These are phyloP conservation scores for Phyllosticta paracitricarpa DNA, from an alignment of 2,329 filamentous ascomycete species.

Conservation along the genomic window DNA sequence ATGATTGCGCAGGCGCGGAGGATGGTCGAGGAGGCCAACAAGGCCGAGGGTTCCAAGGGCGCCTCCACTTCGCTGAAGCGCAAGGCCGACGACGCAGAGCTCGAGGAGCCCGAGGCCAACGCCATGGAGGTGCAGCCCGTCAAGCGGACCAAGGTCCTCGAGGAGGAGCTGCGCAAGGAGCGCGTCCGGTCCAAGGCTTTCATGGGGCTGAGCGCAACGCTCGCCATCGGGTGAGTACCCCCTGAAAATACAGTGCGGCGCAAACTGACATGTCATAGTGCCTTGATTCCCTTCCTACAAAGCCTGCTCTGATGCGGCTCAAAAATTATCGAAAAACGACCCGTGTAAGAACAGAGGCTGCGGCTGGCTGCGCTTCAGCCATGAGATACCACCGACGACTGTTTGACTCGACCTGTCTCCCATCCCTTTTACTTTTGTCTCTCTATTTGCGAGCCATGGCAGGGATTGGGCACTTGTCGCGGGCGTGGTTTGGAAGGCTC, in stretches of 20 bases:
- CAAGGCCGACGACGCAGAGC: conserved; percentile 45
- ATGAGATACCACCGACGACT: neutral
- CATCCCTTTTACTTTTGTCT: neutral
- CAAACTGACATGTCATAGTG: neutral
- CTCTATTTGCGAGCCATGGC: neutral
- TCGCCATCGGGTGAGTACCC: conserved; percentile 76
- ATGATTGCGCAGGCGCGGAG: conserved; percentile 81
- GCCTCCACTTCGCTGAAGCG: conserved; percentile 22
- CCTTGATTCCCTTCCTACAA: conserved; percentile 9
- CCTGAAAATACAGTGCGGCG: neutral
- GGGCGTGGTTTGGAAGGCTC: too few relatives aligned
- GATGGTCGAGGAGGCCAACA: conserved; percentile 70
- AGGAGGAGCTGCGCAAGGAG: conserved; percentile 74
- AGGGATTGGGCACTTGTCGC: neutral
- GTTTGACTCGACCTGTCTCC: neutral
- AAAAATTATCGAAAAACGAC: too few relatives aligned
- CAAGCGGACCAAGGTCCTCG: conserved; percentile 66
- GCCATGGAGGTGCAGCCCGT: conserved; percentile 36
- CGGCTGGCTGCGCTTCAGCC: neutral
- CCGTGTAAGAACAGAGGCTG: too few relatives aligned
- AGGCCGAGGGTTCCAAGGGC: conserved; percentile 29
- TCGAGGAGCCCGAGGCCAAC: conserved; percentile 35
- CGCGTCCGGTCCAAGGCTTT: conserved; percentile 77
- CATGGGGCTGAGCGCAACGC: conserved; percentile 73
- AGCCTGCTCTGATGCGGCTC: conserved; percentile 1